Evolutionary conservation across 768 basidiomycete species (phyloP).

Genomic region (Lyophyllum shimeji): DNA sequence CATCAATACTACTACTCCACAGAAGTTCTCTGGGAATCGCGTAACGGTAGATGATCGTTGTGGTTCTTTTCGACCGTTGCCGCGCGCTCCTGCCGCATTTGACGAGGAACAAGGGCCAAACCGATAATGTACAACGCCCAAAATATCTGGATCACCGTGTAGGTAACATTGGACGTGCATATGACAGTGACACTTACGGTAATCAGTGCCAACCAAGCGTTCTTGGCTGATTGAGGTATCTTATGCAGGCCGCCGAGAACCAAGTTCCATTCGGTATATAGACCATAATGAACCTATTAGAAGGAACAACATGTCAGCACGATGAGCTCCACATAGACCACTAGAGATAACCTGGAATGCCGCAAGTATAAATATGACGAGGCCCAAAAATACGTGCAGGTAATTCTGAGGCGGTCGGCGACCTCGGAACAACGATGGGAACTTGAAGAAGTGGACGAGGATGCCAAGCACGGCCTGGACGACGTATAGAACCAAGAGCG

Average conservation of each 20-base stretch:
- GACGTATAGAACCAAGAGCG: conserved; percentile 54
- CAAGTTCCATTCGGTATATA: conserved; percentile 45
- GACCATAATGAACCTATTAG: conserved; percentile 45
- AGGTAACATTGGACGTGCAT: background rate
- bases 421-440: conserved; percentile 32
- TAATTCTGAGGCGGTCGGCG: conserved; percentile 53
- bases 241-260: conserved; percentile 32
- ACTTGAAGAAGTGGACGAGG: conserved; percentile 55
- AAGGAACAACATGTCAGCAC: background rate
- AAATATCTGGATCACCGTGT: conserved; percentile 34
- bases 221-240: conserved; percentile 37
- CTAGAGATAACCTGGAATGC: conserved; percentile 42
- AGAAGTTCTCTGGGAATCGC: background rate
- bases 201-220: conserved; percentile 47
- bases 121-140: conserved; percentile 46
- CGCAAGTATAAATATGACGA: conserved; percentile 53
- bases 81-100: conserved; percentile 39
- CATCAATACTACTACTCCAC: background rate
- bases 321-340: conserved; percentile 1
- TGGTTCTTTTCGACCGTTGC: conserved; percentile 18
- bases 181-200: conserved; percentile 28
- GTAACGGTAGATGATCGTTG: conserved; percentile 11
- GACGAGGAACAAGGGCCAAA: conserved; percentile 43
- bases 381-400: conserved; percentile 52
- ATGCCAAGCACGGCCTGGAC: conserved; percentile 47